phyloP scores from a whole-genome alignment of 306 rosid genomes.

The Vigna reflexopilosa region DNA sequence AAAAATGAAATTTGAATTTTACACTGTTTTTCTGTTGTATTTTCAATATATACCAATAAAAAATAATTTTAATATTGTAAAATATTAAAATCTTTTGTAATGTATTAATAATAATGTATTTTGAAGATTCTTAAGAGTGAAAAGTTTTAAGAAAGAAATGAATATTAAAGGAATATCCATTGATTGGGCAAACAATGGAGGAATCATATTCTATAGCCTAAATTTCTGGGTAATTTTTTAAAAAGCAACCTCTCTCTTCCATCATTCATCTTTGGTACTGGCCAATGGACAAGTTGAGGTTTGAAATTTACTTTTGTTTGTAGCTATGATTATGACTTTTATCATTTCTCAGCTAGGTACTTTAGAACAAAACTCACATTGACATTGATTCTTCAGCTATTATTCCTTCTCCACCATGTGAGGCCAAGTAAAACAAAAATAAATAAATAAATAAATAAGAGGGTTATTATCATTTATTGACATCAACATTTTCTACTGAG shows the following conservation, averaged over 20 bases:
- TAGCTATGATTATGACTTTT: not conserved
- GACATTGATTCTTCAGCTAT: conserved; percentile 7
- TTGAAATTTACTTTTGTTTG: conserved; percentile 26
- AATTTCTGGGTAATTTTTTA: conserved; percentile 26
- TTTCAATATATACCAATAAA: no score
- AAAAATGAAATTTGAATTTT: no score
- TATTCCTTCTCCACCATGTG: conserved; percentile 19
- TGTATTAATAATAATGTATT: no score
- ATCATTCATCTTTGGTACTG: conserved; percentile 23
- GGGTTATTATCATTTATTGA: no score
- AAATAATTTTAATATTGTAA: no score
- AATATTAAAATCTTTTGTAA: no score
- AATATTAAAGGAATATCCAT: not conserved
- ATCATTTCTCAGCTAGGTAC: conserved; percentile 5
- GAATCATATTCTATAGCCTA: conserved; percentile 29
- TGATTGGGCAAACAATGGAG: not conserved
- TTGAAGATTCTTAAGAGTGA: no score
- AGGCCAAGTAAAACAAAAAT: not conserved
- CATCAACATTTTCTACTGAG: no score
- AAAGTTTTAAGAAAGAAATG: not conserved
- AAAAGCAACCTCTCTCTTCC: conserved; percentile 18
- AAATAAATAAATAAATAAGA: no score
- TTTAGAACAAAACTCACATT: conserved; percentile 4
- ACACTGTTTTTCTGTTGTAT: no score
- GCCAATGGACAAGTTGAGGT: conserved; percentile 22